phyloP scores from a whole-genome alignment of 129 eudicot genomes.

The Flaveria brownii region DNA sequence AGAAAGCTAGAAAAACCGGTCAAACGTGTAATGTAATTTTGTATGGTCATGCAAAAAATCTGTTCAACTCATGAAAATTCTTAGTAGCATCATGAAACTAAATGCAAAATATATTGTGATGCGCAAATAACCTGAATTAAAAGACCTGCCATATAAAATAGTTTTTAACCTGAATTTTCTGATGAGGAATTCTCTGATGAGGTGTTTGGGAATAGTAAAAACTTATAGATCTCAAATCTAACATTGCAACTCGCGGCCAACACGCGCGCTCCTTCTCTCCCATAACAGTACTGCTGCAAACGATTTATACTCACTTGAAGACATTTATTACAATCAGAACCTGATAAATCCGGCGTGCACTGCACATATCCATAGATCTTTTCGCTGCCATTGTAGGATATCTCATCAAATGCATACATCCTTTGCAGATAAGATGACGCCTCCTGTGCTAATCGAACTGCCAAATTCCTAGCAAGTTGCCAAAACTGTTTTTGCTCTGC shows the following conservation, averaged over 20 bases:
- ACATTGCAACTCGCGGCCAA: slow-evolving; percentile 33
- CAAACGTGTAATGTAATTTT: too few relatives aligned
- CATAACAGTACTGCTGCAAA: background rate
- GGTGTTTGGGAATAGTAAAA: background rate
- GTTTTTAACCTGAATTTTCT: background rate
- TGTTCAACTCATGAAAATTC: too few relatives aligned
- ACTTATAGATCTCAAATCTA: slow-evolving; percentile 27
- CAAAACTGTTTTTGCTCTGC: slow-evolving; percentile 18
- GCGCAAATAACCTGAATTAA: too few relatives aligned
- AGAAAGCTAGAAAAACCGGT: too few relatives aligned
- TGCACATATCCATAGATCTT: slow-evolving; percentile 24
- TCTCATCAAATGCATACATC: slow-evolving; percentile 2
- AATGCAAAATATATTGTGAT: too few relatives aligned
- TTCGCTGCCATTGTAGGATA: background rate
- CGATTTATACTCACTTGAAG: slow-evolving; percentile 20
- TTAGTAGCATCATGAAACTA: too few relatives aligned
- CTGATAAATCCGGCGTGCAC: slow-evolving; percentile 21
- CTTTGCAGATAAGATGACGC: background rate
- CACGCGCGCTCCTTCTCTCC: slow-evolving; percentile 24
- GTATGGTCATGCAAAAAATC: too few relatives aligned
- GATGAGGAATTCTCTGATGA: background rate
- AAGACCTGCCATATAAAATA: too few relatives aligned
- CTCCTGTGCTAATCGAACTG: background rate
- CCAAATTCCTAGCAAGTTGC: background rate
- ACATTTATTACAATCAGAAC: slow-evolving; percentile 16